Percentiles rank a stretch among this genome's conserved stretches.
Evolutionary conservation across 805 yeast genomes (phyloP).

Genomic region (Martiniozyma abietophila): DNA sequence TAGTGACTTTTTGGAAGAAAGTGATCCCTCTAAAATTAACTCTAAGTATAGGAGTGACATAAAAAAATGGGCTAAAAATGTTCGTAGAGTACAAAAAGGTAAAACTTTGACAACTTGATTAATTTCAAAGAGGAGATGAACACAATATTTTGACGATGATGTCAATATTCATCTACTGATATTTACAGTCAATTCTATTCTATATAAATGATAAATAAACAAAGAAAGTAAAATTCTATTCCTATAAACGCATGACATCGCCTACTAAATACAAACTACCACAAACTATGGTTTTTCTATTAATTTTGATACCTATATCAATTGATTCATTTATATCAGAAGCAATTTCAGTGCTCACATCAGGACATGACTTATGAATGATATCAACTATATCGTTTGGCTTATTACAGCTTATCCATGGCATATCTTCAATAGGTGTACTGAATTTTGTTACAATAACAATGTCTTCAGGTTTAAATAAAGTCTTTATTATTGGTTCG

Average conservation of each 20-base stretch:
- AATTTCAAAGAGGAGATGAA: too few species aligned
- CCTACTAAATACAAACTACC: slow-evolving; percentile 67
- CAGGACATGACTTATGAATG: slow-evolving; percentile 13
- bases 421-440: slow-evolving; percentile 72
- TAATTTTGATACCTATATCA: slow-evolving; percentile 7
- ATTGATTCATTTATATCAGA: slow-evolving; percentile 22
- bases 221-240: background rate
- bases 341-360: slow-evolving; percentile 20
- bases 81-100: slow-evolving; percentile 29
- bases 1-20: slow-evolving; percentile 17
- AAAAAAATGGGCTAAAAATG: slow-evolving; percentile 30
- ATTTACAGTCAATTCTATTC: too few species aligned
- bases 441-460: slow-evolving; percentile 59
- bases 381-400: slow-evolving; percentile 24
- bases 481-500: slow-evolving; percentile 26
- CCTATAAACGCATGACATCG: slow-evolving; percentile 35
- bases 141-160: too few species aligned
- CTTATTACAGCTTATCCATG: slow-evolving; percentile 65
- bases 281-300: slow-evolving; percentile 40
- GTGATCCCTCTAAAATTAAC: slow-evolving; percentile 25
- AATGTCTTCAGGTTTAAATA: slow-evolving; percentile 50
- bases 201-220: background rate
- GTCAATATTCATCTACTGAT: too few species aligned
- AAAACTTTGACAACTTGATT: slow-evolving; percentile 23
- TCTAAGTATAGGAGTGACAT: slow-evolving; percentile 20